A percentile compares a stretch with the other conserved stretches of the same genome.
phyloP scores from a whole-genome alignment of 2,329 filamentous ascomycete species.

The Colletotrichum sp. region DNA sequence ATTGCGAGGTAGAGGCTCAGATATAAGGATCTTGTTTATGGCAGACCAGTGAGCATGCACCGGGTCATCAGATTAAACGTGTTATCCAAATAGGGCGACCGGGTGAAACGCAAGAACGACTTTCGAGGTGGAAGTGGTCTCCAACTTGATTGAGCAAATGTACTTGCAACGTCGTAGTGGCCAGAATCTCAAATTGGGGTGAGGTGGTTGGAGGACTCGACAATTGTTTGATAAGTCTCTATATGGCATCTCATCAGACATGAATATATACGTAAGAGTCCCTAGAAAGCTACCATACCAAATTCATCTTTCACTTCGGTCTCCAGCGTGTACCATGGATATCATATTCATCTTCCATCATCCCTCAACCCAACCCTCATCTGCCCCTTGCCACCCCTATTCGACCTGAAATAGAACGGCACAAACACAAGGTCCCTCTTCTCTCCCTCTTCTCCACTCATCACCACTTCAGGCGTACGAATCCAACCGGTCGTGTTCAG shows the following conservation, averaged over 20 bases:
- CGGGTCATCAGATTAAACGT: accelerated
- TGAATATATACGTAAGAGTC: not conserved
- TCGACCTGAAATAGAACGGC: constrained; percentile 61
- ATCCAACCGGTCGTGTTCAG: constrained; percentile 26
- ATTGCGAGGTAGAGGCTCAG: not conserved
- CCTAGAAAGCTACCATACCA: not conserved
- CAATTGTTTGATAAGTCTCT: not conserved
- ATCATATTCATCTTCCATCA: not conserved
- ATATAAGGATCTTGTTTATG: not conserved
- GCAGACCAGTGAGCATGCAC: accelerated
- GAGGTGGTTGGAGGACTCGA: too few species aligned
- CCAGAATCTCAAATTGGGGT: too few species aligned
- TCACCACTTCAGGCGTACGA: constrained; percentile 22
- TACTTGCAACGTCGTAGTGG: accelerated
- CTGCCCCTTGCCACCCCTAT: constrained; percentile 57
- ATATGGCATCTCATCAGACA: not conserved
- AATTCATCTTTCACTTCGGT: not conserved
- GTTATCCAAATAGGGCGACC: accelerated
- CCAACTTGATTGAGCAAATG: too few species aligned
- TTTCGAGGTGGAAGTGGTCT: too few species aligned
- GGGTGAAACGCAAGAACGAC: accelerated
- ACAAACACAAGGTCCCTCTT: constrained; percentile 49
- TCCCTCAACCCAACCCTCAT: constrained; percentile 52
- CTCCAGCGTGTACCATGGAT: not conserved
- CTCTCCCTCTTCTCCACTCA: constrained; percentile 17